A percentile compares a stretch with the other conserved stretches of the same genome.
Conservation (phyloP, 176 grass and related monocot genomes). For the Hyparrhenia diplandra region DNA sequence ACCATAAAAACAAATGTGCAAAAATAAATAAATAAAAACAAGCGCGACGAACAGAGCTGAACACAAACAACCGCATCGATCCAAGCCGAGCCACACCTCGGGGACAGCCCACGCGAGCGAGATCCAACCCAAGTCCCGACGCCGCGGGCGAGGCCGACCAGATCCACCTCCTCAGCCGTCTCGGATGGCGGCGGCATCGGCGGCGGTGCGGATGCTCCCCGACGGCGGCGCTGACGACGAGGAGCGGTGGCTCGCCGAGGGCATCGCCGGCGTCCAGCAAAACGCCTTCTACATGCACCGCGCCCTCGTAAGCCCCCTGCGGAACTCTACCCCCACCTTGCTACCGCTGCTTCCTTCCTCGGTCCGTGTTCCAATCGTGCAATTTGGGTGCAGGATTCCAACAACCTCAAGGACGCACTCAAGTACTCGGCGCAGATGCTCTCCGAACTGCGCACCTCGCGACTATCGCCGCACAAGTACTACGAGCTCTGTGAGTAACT, state of each 20-base stretch:
- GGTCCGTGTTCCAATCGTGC: slow-evolving; percentile 16
- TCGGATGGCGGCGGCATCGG: slow-evolving; percentile 23
- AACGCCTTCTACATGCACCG: slow-evolving; percentile 99
- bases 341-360: neutral
- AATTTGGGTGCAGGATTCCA: slow-evolving; percentile 63
- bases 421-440: slow-evolving; percentile 99
- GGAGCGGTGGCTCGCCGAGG: slow-evolving; percentile 96
- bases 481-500: slow-evolving; percentile 82
- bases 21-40: slow-evolving; percentile 37
- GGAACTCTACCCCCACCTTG: slow-evolving; percentile 19
- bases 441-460: slow-evolving; percentile 92
- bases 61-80: slow-evolving; percentile 25
- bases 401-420: slow-evolving; percentile 96
- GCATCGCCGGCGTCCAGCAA: slow-evolving; percentile 97
- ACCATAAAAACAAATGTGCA: neutral
- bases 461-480: slow-evolving; percentile 95
- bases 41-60: slow-evolving; percentile 36
- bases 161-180: slow-evolving; percentile 35
- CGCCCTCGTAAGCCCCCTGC: slow-evolving; percentile 55
- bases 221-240: slow-evolving; percentile 69
- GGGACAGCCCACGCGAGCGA: slow-evolving; percentile 45
- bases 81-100: slow-evolving; percentile 25
- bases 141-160: slow-evolving; percentile 27
- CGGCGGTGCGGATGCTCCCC: slow-evolving; percentile 54
- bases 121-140: slow-evolving; percentile 32